These are phyloP conservation scores for Suillus cothurnatus DNA, from an alignment of 768 basidiomycete species.

Conservation along the genomic window DNA sequence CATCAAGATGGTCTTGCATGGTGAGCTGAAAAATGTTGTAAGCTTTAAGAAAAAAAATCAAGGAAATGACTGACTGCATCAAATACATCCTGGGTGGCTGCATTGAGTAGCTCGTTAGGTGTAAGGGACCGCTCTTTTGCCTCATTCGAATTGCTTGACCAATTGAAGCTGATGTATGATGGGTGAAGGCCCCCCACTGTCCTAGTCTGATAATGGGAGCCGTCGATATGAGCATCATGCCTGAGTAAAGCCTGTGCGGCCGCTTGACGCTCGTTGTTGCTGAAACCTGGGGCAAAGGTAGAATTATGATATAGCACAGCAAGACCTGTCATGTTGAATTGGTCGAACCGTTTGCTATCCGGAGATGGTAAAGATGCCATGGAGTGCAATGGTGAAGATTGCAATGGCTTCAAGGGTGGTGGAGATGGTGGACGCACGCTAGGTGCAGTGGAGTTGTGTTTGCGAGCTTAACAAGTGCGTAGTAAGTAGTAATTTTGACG, in stretches of 20 bases:
- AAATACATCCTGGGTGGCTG: slow-evolving; percentile 2
- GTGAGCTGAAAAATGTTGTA: slow-evolving; percentile 9
- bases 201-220: too few species aligned
- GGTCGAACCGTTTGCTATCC: background rate
- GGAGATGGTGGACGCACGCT: background rate
- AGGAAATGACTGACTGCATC: slow-evolving; percentile 3
- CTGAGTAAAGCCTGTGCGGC: too few species aligned
- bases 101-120: background rate
- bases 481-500: too few species aligned
- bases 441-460: background rate
- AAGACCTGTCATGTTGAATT: slow-evolving; percentile 12
- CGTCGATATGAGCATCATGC: too few species aligned
- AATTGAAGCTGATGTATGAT: slow-evolving; percentile 10
- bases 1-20: slow-evolving; percentile 10
- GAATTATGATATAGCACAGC: slow-evolving; percentile 9
- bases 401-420: background rate
- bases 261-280: too few species aligned
- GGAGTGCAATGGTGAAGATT: background rate
- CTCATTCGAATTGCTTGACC: background rate
- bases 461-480: background rate
- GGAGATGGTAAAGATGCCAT: background rate
- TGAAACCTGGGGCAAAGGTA: background rate
- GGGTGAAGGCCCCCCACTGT: slow-evolving; percentile 8
- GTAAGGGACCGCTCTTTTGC: background rate
- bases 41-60: background rate